Evolutionary conservation across 768 basidiomycete genomes (phyloP).

Genomic region (Obba rivulosa): DNA sequence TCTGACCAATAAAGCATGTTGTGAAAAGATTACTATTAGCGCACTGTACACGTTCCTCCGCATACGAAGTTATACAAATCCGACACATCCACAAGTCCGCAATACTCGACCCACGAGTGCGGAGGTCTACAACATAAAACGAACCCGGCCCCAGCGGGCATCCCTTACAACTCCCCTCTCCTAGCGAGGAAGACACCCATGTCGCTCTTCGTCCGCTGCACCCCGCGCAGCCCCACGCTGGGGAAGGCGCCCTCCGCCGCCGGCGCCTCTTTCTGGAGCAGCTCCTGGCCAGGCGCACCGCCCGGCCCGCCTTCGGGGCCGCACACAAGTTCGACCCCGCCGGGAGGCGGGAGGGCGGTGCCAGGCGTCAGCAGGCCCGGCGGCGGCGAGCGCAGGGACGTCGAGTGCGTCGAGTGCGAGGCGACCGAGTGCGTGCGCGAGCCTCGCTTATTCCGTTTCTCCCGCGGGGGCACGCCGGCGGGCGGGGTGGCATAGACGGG

Average conservation of each 20-base stretch:
- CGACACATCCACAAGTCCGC: too few relatives aligned
- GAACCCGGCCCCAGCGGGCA: too few relatives aligned
- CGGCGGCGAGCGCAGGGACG: conserved; percentile 40
- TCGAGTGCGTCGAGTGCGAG: conserved; percentile 36
- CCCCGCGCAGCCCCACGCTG: conserved; percentile 31
- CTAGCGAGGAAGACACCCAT: conserved; percentile 37
- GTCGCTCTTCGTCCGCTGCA: conserved; percentile 30
- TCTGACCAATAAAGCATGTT: too few relatives aligned
- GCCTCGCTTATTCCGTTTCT: conserved; percentile 13
- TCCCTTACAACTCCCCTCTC: conserved; percentile 28
- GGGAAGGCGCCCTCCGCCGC: conserved; percentile 26
- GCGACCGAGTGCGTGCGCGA: conserved; percentile 20
- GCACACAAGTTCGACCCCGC: too few relatives aligned
- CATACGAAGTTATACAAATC: too few relatives aligned
- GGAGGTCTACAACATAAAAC: too few relatives aligned
- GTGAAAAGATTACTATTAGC: too few relatives aligned
- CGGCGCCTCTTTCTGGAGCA: background rate
- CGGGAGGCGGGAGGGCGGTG: background rate
- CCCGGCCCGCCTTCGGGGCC: conserved; percentile 29
- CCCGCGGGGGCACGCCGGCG: background rate
- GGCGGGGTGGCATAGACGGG: conserved; percentile 4
- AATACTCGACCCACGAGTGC: too few relatives aligned
- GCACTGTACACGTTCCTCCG: too few relatives aligned
- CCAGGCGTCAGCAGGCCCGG: conserved; percentile 31
- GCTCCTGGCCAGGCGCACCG: conserved; percentile 11